Base-by-base conservation (phyloP, 1,139 yeast species). In the Yamadazyma dushanensis region DNA sequence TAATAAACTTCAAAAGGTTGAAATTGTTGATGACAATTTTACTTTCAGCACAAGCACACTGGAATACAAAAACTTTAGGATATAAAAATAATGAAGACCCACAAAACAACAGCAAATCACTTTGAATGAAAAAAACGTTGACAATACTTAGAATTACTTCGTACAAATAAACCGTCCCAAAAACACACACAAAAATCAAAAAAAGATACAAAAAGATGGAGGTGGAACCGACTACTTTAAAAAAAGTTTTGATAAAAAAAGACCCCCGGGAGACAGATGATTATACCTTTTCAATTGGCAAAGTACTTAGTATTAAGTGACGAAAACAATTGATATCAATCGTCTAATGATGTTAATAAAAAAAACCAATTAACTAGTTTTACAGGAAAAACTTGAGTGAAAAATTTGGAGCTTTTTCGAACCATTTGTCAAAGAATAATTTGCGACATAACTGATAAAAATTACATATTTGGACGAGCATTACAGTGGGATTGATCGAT, bases 141-240 rank as follows among this genome's bases (percentile, higher is more conserved):
- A 15, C 15, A 25, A 25, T 18, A 25, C 8, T 16, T 20, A 5
- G 20, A 20, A 20, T 13, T 10, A 11, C 26, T 14, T 13, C n/a
- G 24, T 22, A 29, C 10, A 25, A 23, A 23, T 11, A 15, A 25
- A n/a, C 27, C 14, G 14, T 25, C 27, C 27, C 27, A 29, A 29
- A 18, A 15, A 29, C 22, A 20, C 25, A 23, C 13, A 29, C 26
- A 20, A 29, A 29, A 29, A 29, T 22, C 22, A 29, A 17, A 29
- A n/a, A 19, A 18, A 29, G 24, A 29, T 29, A 29, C 32, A 29
- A 29, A 29, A 29, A 27, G 6, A 23, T 21, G 24, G 24, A 21
- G 24, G 24, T 21, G 24, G n/a, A 21, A 21, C 18, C 5, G 14
- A 5, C 16, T 4, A 15, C 10, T 24, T 25, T 5, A 13, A 14